Base-by-base conservation (phyloP, 2,329 filamentous ascomycete genomes). In the Orbilia oligospora region DNA sequence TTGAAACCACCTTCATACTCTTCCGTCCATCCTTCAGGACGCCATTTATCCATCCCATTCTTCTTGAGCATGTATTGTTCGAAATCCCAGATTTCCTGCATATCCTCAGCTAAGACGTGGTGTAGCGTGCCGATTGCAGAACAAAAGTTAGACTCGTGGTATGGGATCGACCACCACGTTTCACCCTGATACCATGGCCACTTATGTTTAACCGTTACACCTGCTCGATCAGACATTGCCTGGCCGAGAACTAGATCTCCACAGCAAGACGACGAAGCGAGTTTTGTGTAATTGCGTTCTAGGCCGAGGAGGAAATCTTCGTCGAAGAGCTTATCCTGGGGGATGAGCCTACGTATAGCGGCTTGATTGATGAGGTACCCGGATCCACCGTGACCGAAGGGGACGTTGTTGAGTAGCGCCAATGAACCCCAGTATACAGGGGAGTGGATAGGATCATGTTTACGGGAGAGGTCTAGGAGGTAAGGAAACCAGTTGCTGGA, bases 151-250 rank as follows among this genome's bases (percentile, higher is more conserved):
- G 75, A 71, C 44, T 72, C 75, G 55, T 72, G 68, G 68, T 72
- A 78, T 20, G 75, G 75, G 38, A 78, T 78, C 36, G 75, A 78
- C 75, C 75, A 78, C 75, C 75, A 78, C 33, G 75, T 72, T 48
- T 78, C 75, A 14, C 75, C 75, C 48, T 78, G 75, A 38, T 72
- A 78, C 30, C 53, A 78, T 22, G 75, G 75, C 75, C 75, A 78
- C 48, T 78, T 78, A 41, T 78, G 75, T 38, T 78, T 65, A 6
- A 78, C 75, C 9, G 61, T 64, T n/a, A 78, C 68, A 16, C 68
- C 68, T 0, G 68, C 75, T 30, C 68, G 68, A 24, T 78, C 68
- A 16, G 63, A 68, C 68, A 78, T 72, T 14, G 75, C 75, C 14
- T 58, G 75, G 22, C 68, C 68, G 68, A 78, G 75, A 38, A 78